Base-by-base conservation (phyloP, 2,329 filamentous ascomycete genomes). In the Parascedosporium putredinis region DNA sequence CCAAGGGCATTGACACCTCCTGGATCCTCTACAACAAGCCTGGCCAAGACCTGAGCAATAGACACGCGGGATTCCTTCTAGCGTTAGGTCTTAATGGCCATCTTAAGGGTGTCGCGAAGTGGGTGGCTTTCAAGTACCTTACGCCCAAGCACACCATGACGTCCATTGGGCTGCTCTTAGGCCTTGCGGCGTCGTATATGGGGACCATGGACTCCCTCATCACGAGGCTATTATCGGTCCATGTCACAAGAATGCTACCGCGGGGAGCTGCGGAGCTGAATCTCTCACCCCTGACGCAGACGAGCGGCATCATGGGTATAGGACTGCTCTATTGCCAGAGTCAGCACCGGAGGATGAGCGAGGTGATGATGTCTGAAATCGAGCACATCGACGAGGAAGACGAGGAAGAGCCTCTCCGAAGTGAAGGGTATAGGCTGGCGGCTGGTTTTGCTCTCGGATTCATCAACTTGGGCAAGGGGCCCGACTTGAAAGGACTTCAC, bases 21-120 rank as follows among this genome's bases (percentile, higher is more conserved):
- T 98, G 94, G 94, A 96, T 98, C 56, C 76, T 96, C 29, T 98
- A 94, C 74, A 98, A 98, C 70, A 96, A 95, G 62, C 91, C 93
- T 0, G 70, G 71, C 0, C 78, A 81, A 33, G 93, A 98, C 49
- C 75, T 96, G 12, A 96, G 86, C 55, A 96, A 97, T 61, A 80
- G 93, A n/a, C 93, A 98, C 64, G 94, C 93, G 25, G 93, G 93
- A 0, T 93, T 98, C 55, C 69, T 98, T 40, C 74, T 98, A 1
- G 93, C 89, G 4, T 74, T 98, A 4, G 93, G 93, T 3, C 72
- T 98, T 22, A 96, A 96, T 58, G 94, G 93, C 0, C 94, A 98
- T 67, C 72, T 98, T n/a, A 93, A 88, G 57, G 85, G 82, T 6
- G 78, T 98, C 24, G 93, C 93, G 2, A 97, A 97, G 69, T 98